phyloP scores from a whole-genome alignment of 768 basidiomycete species.

The Boletus reticulatus region DNA sequence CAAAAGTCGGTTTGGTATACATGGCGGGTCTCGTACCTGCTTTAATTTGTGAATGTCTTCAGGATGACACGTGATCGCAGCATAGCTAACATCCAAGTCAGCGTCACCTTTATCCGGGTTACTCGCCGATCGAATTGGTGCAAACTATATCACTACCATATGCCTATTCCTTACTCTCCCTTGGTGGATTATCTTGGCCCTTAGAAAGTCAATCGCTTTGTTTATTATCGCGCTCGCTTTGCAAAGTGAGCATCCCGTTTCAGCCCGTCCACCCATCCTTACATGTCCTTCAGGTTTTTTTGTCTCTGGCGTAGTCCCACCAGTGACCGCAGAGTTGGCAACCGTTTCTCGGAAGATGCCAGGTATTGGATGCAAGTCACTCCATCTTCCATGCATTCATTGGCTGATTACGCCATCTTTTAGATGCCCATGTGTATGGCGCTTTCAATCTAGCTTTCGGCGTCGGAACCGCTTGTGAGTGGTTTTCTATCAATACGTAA shows the following conservation, averaged over 20 bases:
- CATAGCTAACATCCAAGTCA: slow-evolving; percentile 22
- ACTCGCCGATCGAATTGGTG: slow-evolving; percentile 52
- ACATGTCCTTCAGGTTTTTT: slow-evolving; percentile 51
- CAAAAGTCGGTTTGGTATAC: slow-evolving; percentile 64
- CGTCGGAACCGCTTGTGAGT: slow-evolving; percentile 57
- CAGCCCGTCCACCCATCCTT: background rate
- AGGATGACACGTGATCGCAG: background rate
- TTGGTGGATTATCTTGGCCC: slow-evolving; percentile 58
- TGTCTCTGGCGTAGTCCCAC: slow-evolving; percentile 55
- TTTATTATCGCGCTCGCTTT: slow-evolving; percentile 42
- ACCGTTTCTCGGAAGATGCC: slow-evolving; percentile 51
- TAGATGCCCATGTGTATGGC: slow-evolving; percentile 74
- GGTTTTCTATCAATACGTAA: background rate
- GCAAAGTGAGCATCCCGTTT: slow-evolving; percentile 43
- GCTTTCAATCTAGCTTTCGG: slow-evolving; percentile 74
- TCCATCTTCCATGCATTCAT: background rate
- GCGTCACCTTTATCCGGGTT: slow-evolving; percentile 62
- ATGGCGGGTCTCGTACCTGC: slow-evolving; percentile 64
- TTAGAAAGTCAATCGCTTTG: slow-evolving; percentile 50
- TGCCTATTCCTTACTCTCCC: slow-evolving; percentile 55
- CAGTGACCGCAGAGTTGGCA: slow-evolving; percentile 66
- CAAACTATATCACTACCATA: slow-evolving; percentile 51
- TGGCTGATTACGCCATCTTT: background rate
- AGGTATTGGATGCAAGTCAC: slow-evolving; percentile 64
- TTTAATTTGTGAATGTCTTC: slow-evolving; percentile 52